These are phyloP conservation scores for Camellia sinensis DNA, from an alignment of 148 eudicot species.

Conservation along the genomic window DNA sequence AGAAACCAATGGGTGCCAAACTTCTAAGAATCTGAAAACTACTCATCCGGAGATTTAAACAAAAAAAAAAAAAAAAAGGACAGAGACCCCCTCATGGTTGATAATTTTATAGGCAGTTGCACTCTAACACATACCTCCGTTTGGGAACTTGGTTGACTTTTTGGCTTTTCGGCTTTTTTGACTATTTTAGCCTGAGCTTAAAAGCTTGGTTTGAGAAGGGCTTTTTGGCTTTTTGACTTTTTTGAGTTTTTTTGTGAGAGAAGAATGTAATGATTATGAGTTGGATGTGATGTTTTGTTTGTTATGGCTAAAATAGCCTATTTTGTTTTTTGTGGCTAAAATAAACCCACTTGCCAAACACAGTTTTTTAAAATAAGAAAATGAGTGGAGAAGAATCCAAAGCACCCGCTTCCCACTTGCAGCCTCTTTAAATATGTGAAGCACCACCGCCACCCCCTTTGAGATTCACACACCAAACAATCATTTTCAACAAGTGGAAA, in stretches of 20 bases:
- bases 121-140: constrained; percentile 9
- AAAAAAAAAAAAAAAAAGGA: background rate
- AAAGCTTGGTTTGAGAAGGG: too few species aligned
- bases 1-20: background rate
- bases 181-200: too few species aligned
- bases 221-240: too few species aligned
- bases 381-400: background rate
- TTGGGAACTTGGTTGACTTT: too few species aligned
- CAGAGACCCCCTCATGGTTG: background rate
- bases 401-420: background rate
- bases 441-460: background rate
- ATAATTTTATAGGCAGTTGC: constrained; percentile 13
- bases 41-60: background rate
- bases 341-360: too few species aligned
- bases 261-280: too few species aligned
- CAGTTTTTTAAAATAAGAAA: background rate
- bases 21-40: constrained; percentile 11
- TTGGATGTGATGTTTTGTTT: too few species aligned
- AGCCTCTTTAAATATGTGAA: constrained; percentile 1
- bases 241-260: too few species aligned
- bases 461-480: background rate
- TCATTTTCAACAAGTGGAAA: background rate
- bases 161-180: too few species aligned
- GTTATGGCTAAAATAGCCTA: too few species aligned
- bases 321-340: too few species aligned